Evolutionary conservation across 73 alveolate species (phyloP), one percentile per base, ranked within the genome.

Genomic region (Effrenium voratum): DNA sequence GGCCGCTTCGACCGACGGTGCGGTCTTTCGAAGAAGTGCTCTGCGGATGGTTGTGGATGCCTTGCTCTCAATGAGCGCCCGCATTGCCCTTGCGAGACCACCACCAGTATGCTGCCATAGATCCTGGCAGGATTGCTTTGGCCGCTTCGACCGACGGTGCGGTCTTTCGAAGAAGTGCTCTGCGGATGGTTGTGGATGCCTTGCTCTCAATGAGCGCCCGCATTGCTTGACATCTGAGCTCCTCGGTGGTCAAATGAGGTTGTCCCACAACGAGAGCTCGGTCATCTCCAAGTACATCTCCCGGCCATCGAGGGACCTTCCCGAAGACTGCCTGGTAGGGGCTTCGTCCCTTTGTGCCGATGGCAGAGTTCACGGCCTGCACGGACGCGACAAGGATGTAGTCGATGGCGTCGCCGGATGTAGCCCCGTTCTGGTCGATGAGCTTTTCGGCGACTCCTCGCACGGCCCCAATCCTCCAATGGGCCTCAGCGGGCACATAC

Each of bases 381-480:
- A 66, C 24, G 8, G n/a, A 66, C n/a, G 77, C 43, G 24, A 19
- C 8, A 66, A 8, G 1, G 40, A n/a, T 68, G 13, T 3, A 6
- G 24, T 70, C 81, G n/a, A 70, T 8, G 8, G n/a, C 81, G 24
- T 26, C 81, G 47, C 81, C 81, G 47, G 5, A 32, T 44, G 24
- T 24, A 4, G 34, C 81, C 12, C 47, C 81, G 34, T 70, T 70
- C 47, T 70, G 47, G 72, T 81, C 91, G 16, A 81, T 34, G 38
- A 81, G 26, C 45, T 47, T 45, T n/a, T 47, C 91, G 26, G 47
- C 47, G 38, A 47, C 40, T 30, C 73, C 47, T 3, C 91, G 70
- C 47, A 81, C 72, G 0, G 59, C 34, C n/a, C 73, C 91, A 81
- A 81, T 81, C 75, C 60, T 44, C 91, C 91, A 81, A 19, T 81